Evolutionary conservation across 306 rosid species (phyloP).

Genomic region (Vigna mungo): DNA sequence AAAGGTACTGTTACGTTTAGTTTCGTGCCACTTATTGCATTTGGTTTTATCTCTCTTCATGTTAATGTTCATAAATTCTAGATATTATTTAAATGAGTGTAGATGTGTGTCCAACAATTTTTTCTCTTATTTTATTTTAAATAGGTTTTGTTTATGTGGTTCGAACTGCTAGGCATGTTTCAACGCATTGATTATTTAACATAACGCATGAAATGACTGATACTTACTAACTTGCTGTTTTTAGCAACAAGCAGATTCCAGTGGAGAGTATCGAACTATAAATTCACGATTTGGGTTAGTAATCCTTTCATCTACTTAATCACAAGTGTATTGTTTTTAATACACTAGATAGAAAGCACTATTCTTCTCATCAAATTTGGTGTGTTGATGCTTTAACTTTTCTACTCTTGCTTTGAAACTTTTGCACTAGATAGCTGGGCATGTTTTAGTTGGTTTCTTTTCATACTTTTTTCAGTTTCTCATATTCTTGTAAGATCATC

Average conservation of each 20-base stretch:
- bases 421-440: slow-evolving; percentile 2
- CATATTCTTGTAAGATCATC: slow-evolving; percentile 24
- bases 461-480: slow-evolving; percentile 3
- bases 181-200: slow-evolving; percentile 39
- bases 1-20: slow-evolving; percentile 35
- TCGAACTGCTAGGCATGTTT: slow-evolving; percentile 31
- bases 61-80: slow-evolving; percentile 16
- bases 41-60: slow-evolving; percentile 20
- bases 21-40: not conserved
- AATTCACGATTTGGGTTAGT: slow-evolving; percentile 23
- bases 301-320: slow-evolving; percentile 9
- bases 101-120: no score
- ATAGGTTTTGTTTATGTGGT: slow-evolving; percentile 32
- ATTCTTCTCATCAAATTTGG: slow-evolving; percentile 14
- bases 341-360: no score
- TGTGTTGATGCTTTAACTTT: slow-evolving; percentile 13
- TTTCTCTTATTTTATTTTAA: not conserved
- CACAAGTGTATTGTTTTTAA: slow-evolving; percentile 4
- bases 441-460: slow-evolving; percentile 16
- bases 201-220: slow-evolving; percentile 9
- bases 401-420: slow-evolving; percentile 29
- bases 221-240: slow-evolving; percentile 4
- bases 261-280: slow-evolving; percentile 2
- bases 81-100: not conserved
- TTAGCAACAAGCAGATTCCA: not conserved